These are phyloP conservation scores for Coniferiporia weirii DNA, from an alignment of 1,284 basidiomycete genomes.

Conservation along the genomic window DNA sequence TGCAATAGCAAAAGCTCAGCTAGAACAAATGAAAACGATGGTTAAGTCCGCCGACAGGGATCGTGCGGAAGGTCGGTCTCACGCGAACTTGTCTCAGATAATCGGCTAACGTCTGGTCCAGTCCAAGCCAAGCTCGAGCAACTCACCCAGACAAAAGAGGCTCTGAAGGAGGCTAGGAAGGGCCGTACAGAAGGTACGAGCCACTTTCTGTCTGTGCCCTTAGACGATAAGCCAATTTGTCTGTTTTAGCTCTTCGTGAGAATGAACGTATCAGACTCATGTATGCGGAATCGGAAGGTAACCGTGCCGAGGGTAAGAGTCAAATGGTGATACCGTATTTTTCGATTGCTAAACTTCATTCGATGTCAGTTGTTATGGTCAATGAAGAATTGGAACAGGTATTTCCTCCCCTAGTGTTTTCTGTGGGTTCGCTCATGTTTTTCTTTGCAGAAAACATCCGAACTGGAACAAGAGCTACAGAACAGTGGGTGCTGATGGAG, in stretches of 20 bases:
- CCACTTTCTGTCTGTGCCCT: neutral
- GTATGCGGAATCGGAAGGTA: slow-evolving; percentile 12
- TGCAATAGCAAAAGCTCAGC: neutral
- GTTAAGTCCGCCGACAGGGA: neutral
- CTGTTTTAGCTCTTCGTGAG: slow-evolving; percentile 7
- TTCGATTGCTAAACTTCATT: neutral
- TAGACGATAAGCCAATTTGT: neutral
- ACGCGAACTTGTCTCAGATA: neutral
- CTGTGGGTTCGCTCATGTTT: neutral
- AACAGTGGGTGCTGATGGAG: neutral
- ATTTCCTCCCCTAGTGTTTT: neutral
- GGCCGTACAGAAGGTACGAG: slow-evolving; percentile 4
- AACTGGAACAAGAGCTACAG: slow-evolving; percentile 3
- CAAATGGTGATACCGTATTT: neutral
- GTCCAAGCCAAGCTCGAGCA: slow-evolving; percentile 1
- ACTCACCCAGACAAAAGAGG: neutral
- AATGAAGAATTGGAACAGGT: slow-evolving; percentile 12
- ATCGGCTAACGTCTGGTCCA: neutral
- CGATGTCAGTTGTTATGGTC: neutral
- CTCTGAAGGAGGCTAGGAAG: slow-evolving; percentile 6
- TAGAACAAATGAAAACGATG: neutral
- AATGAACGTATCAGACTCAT: slow-evolving; percentile 6
- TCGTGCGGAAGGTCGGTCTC: neutral
- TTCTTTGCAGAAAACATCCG: neutral
- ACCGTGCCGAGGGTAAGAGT: slow-evolving; percentile 9